Evolutionary conservation across 1,284 basidiomycete genomes (phyloP), one percentile per base, ranked within the genome.

Genomic region (Cryptococcus floricola): DNA sequence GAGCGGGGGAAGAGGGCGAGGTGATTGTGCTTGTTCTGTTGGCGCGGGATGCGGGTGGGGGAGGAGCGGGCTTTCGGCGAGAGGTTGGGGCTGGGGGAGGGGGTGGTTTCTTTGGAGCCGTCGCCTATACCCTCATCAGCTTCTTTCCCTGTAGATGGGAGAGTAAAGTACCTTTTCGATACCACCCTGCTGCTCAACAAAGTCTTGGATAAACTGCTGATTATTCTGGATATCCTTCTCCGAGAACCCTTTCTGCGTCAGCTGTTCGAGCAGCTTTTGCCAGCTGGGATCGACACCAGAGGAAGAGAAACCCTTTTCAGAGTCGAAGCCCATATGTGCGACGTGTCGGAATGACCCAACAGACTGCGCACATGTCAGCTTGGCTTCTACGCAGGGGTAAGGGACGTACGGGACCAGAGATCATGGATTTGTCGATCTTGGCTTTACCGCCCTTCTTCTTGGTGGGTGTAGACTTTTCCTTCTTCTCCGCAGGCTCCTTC

Each of bases 311-410:
- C 93, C 93, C 41, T 85, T 84, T 64, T 95, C 85, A 0, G 84
- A 75, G 65, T 95, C 89, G 74, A 89, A 97, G 25, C 93, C 93
- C 89, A 98, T 96, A 72, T 97, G 94, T 0, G 89, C 91, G 45
- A 96, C 83, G 70, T 98, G 94, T 62, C 85, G 83, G 80, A 97
- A 97, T 4, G 88, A 88, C 18, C 86, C 87, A 2, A 78, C 72
- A 16, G 84, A 72, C 71, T 75, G 58, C 13, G 39, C 14, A 2
- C 23, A 23, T 34, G 9, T 34, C 16, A 34, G n/a, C 16, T 14
- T 13, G 25, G 18, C 34, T 8, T 8, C 6, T 8, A n/a, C 14
- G 41, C 39, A 5, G 2, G 25, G 39, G 42, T 16, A 25, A 16
- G 39, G n/a, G 10, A 71, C 76, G 64, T 16, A 79, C 84, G 1